Percentiles rank a stretch among this genome's conserved stretches.
These are phyloP conservation scores for Botryosphaeria dothidea DNA, from an alignment of 2,329 filamentous ascomycete species.

Conservation along the genomic window DNA sequence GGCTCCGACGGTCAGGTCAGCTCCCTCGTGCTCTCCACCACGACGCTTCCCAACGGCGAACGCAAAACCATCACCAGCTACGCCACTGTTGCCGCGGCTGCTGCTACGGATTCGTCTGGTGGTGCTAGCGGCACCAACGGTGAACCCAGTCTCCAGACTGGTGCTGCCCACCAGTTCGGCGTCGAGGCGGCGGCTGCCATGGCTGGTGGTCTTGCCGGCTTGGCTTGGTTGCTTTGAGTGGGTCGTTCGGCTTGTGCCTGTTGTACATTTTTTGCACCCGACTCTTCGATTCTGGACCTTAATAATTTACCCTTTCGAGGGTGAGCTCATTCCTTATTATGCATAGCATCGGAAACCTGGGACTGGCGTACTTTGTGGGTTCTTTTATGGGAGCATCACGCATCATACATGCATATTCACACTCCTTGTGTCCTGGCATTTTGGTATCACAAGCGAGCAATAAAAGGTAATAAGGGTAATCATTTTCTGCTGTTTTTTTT, in stretches of 20 bases:
- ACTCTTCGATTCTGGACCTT: neutral
- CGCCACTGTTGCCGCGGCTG: slow-evolving; percentile 41
- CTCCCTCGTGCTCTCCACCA: slow-evolving; percentile 40
- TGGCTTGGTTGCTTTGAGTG: slow-evolving; percentile 34
- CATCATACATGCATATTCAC: neutral
- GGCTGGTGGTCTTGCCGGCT: slow-evolving; percentile 34
- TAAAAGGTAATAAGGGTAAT: neutral
- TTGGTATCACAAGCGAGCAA: neutral
- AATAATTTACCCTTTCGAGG: neutral
- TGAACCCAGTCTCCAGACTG: slow-evolving; percentile 41
- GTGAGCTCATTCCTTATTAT: neutral
- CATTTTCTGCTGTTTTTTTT: neutral
- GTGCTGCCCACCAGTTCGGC: slow-evolving; percentile 25
- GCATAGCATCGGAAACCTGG: neutral
- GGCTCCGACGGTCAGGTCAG: slow-evolving; percentile 40
- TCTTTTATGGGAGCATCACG: neutral
- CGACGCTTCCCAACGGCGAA: slow-evolving; percentile 33
- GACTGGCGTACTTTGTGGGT: neutral
- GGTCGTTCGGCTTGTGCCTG: neutral
- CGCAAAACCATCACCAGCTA: slow-evolving; percentile 46
- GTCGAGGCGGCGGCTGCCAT: slow-evolving; percentile 33
- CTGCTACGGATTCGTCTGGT: slow-evolving; percentile 22
- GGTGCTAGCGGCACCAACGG: slow-evolving; percentile 23
- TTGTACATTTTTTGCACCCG: neutral
- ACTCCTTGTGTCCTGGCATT: neutral